phyloP scores from a whole-genome alignment of 2,329 filamentous ascomycete genomes.

The Metarhizium anisopliae region DNA sequence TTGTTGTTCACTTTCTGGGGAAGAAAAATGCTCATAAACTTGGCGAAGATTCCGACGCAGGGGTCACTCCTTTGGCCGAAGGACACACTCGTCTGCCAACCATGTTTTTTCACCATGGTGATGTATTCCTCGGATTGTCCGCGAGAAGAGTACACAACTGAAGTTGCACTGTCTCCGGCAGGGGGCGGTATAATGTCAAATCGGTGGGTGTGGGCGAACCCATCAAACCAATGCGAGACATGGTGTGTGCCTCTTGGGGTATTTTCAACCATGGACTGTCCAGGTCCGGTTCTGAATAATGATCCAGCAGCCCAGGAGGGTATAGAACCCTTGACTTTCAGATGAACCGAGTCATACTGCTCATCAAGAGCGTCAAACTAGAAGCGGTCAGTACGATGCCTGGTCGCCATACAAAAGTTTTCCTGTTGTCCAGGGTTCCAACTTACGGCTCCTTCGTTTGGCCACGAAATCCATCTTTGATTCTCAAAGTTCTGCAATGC shows the following conservation, averaged over 20 bases:
- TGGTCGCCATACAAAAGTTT: neutral
- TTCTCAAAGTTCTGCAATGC: slow-evolving; percentile 17
- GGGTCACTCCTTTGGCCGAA: slow-evolving; percentile 69
- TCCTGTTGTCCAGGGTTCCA: neutral
- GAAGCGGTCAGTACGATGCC: neutral
- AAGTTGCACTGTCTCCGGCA: slow-evolving; percentile 14
- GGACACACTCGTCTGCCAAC: slow-evolving; percentile 45
- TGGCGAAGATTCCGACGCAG: slow-evolving; percentile 63
- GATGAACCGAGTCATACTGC: slow-evolving; percentile 53
- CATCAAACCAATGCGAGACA: slow-evolving; percentile 74
- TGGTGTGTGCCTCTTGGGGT: slow-evolving; percentile 50
- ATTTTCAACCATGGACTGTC: slow-evolving; percentile 50
- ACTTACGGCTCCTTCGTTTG: slow-evolving; percentile 37
- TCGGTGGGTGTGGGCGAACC: slow-evolving; percentile 60
- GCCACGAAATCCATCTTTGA: slow-evolving; percentile 33
- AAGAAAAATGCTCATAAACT: slow-evolving; percentile 55
- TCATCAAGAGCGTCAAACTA: slow-evolving; percentile 63
- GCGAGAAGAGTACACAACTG: slow-evolving; percentile 63
- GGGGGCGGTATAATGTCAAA: slow-evolving; percentile 54
- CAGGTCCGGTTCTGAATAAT: slow-evolving; percentile 68
- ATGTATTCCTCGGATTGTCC: slow-evolving; percentile 57
- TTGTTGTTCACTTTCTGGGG: slow-evolving; percentile 39
- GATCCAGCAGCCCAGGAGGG: slow-evolving; percentile 63
- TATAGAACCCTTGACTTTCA: slow-evolving; percentile 56
- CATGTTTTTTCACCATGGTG: slow-evolving; percentile 49